phyloP scores from a whole-genome alignment of 2,329 filamentous ascomycete genomes.

The Sclerotinia nivalis region DNA sequence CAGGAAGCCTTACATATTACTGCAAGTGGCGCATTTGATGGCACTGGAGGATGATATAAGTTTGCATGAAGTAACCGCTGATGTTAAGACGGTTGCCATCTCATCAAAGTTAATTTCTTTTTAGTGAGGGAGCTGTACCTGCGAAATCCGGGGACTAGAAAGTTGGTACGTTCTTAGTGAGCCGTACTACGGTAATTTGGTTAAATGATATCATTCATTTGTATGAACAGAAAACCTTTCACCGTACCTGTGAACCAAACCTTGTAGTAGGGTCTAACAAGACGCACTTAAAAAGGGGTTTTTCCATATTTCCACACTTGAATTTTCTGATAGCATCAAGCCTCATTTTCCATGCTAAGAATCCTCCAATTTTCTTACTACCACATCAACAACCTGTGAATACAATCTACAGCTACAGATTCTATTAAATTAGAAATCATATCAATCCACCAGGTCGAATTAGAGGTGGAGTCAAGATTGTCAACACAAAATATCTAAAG shows the following conservation, averaged over 20 bases:
- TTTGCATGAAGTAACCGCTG: background rate
- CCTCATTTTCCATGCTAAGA: background rate
- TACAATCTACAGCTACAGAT: background rate
- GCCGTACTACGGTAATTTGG: background rate
- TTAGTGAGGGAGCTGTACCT: background rate
- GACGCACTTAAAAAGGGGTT: background rate
- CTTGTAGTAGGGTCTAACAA: background rate
- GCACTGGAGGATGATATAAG: background rate
- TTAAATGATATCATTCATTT: background rate
- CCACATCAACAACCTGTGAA: background rate
- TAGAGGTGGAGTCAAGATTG: background rate
- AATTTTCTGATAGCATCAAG: background rate
- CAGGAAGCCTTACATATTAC: background rate
- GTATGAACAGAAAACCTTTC: background rate
- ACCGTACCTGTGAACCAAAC: background rate
- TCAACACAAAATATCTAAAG: background rate
- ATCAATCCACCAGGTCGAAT: background rate
- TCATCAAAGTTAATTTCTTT: background rate
- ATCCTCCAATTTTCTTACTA: background rate
- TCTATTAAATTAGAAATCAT: background rate
- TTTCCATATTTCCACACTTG: background rate
- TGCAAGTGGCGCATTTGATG: slow-evolving; percentile 5
- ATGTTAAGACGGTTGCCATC: background rate
- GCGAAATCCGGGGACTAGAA: background rate
- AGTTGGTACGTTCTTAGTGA: slow-evolving; percentile 2